These are phyloP conservation scores for Crepidotus variabilis DNA, from an alignment of 768 basidiomycete species.

Conservation along the genomic window DNA sequence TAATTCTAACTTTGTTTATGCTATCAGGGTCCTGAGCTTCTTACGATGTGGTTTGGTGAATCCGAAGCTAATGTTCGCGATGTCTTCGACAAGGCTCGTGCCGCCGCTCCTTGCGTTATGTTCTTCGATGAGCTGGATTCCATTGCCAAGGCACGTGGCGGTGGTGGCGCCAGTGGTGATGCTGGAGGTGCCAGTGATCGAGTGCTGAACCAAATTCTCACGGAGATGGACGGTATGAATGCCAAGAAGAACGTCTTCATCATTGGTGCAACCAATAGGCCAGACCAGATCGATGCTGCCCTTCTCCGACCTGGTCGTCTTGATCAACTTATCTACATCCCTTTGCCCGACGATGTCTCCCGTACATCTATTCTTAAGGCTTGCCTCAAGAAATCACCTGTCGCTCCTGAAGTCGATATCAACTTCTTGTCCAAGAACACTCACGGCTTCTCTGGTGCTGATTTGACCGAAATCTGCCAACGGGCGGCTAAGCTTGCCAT, in stretches of 20 bases:
- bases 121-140: conserved; percentile 99
- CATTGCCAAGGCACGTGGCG: conserved; percentile 95
- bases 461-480: conserved; percentile 99
- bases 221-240: conserved; percentile 99
- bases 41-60: conserved; percentile 99
- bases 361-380: conserved; percentile 91
- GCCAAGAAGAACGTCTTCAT: conserved; percentile 99
- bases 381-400: conserved; percentile 86
- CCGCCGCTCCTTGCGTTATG: conserved; percentile 99
- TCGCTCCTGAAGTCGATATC: conserved; percentile 81
- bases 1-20: conserved; percentile 11
- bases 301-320: conserved; percentile 96
- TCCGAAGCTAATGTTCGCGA: conserved; percentile 99
- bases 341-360: conserved; percentile 91
- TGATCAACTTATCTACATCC: conserved; percentile 99
- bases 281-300: conserved; percentile 93
- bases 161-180: conserved; percentile 76
- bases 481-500: conserved; percentile 97
- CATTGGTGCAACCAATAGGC: conserved; percentile 95
- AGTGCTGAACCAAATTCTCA: conserved; percentile 94
- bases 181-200: conserved; percentile 96
- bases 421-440: conserved; percentile 85
- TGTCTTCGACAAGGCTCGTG: conserved; percentile 99
- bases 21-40: conserved; percentile 83
- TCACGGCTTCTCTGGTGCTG: conserved; percentile 98